phyloP scores from a whole-genome alignment of 768 basidiomycete genomes.

The Tubosaeta brunneosetosa region DNA sequence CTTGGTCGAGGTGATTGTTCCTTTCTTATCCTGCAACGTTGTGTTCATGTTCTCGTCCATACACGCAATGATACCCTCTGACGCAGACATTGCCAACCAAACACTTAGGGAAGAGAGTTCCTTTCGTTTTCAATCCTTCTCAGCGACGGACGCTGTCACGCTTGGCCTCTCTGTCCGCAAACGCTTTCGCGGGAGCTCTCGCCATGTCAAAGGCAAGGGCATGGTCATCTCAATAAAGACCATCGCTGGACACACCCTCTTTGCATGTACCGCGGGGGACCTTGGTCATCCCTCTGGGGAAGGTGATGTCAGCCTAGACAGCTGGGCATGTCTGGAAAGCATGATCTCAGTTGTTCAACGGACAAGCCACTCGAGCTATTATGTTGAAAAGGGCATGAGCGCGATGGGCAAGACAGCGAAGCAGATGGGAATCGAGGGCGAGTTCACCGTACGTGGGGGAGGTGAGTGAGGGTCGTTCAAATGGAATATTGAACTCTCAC shows the following conservation, averaged over 20 bases:
- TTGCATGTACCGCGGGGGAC: conserved; percentile 82
- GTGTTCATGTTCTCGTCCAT: conserved; percentile 59
- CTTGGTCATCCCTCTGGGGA: conserved; percentile 60
- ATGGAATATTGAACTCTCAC: background rate
- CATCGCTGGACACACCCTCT: conserved; percentile 72
- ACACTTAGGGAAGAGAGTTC: conserved; percentile 63
- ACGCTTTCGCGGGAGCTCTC: conserved; percentile 68
- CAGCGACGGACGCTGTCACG: conserved; percentile 74
- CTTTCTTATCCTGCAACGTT: conserved; percentile 12
- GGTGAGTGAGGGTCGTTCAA: conserved; percentile 44
- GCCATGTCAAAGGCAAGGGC: conserved; percentile 74
- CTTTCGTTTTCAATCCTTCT: conserved; percentile 71
- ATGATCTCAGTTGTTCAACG: conserved; percentile 76
- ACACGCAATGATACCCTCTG: conserved; percentile 58
- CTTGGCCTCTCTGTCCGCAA: conserved; percentile 76
- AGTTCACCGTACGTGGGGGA: conserved; percentile 67
- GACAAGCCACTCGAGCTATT: conserved; percentile 81
- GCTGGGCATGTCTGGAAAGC: conserved; percentile 72
- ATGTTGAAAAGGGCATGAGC: conserved; percentile 82
- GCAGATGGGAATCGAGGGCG: conserved; percentile 65
- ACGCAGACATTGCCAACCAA: conserved; percentile 69
- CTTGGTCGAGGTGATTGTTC: background rate
- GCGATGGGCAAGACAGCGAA: conserved; percentile 76
- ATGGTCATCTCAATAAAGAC: conserved; percentile 78
- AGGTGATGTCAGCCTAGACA: conserved; percentile 76